Evolutionary conservation across 768 basidiomycete species (phyloP), one percentile per base, ranked within the genome.

Genomic region (Trametes sanguinea): DNA sequence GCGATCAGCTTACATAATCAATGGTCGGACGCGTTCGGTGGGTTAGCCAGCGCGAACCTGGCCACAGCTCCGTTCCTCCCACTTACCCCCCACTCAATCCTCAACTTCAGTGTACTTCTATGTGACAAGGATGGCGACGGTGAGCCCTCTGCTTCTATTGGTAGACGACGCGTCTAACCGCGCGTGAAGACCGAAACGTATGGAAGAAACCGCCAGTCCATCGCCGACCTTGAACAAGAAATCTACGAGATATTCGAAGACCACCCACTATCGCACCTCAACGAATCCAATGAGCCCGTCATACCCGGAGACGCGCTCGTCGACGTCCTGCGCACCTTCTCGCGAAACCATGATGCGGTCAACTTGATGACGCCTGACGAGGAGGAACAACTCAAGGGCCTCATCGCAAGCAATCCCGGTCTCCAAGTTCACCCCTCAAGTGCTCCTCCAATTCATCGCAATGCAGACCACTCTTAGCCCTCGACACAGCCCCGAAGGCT

Each of bases 221-320:
- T 90, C 47, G 81, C 79, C 55, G 85, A 87, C 75, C 86, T 92
- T 61, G 85, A 91, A 71, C 79, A 82, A 65, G 83, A 87, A 69
- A 83, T 92, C 35, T 73, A 85, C 71, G 79, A 80, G 57, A 83
- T 93, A 63, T 91, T 93, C 71, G 76, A 78, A 58, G 77, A 83
- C 37, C 89, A 92, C 68, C 84, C 86, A 10, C 75, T 83, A 48
- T 82, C 83, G 42, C 80, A 83, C 70, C 68, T 77, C 55, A 86
- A 86, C 69, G 82, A 85, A 22, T 75, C 79, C 17, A 84, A 83
- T 54, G 84, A 86, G 58, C 83, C 86, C 37, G 80, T 82, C 17
- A 85, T 93, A 65, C 89, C 90, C 11, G 90, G 83, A 46, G 81
- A 84, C 63, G 83, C 81, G n/a, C 83, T 93, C 40, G 80, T 87